phyloP scores from a whole-genome alignment of 2,329 filamentous ascomycete species.

The Penicillium brasilianum region DNA sequence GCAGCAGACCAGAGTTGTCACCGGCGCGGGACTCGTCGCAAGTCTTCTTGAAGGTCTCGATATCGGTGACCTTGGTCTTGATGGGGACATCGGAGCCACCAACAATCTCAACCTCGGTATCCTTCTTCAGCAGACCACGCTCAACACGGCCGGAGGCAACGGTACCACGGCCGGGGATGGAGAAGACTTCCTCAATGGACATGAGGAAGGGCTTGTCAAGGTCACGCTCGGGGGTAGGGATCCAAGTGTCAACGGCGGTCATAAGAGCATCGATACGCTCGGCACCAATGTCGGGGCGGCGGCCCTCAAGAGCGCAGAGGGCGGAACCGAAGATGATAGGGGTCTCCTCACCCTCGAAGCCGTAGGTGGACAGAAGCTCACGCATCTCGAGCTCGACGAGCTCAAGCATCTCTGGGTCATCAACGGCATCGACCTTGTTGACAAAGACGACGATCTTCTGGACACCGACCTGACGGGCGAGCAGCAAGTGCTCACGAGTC shows the following conservation, averaged over 20 bases:
- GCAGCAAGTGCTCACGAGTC: constrained; percentile 96
- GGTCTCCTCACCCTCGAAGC: constrained; percentile 97
- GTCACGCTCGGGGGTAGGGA: constrained; percentile 91
- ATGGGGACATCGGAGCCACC: constrained; percentile 81
- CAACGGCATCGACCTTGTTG: constrained; percentile 98
- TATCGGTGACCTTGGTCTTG: constrained; percentile 99
- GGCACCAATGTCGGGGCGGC: constrained; percentile 83
- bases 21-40: constrained; percentile 95
- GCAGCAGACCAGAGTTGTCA: constrained; percentile 96
- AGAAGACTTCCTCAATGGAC: constrained; percentile 94
- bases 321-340: constrained; percentile 97
- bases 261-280: constrained; percentile 91
- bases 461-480: constrained; percentile 97
- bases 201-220: constrained; percentile 99
- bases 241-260: constrained; percentile 89
- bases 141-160: constrained; percentile 97
- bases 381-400: constrained; percentile 99
- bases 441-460: constrained; percentile 99
- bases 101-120: constrained; percentile 91
- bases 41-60: constrained; percentile 99
- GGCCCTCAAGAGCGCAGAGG: constrained; percentile 88
- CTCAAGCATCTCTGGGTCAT: constrained; percentile 99
- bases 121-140: constrained; percentile 91
- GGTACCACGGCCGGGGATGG: constrained; percentile 90
- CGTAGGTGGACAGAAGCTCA: constrained; percentile 88